Conservation (phyloP, 805 yeast genomes). For the Priceomyces fermenticarens region DNA sequence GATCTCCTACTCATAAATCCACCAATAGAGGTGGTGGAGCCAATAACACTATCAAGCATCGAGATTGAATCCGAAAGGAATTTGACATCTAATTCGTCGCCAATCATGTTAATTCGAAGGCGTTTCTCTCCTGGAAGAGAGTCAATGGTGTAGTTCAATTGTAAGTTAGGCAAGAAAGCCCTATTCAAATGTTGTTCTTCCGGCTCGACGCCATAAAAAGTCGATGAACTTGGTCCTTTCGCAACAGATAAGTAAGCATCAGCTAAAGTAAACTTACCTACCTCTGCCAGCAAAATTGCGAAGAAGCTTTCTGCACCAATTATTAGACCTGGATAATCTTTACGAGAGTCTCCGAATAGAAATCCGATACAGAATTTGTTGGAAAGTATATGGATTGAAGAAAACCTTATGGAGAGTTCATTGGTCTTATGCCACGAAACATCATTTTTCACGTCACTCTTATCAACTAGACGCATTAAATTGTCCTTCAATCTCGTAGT, state of each 20-base stretch:
- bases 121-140: constrained; percentile 28
- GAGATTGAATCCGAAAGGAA: constrained; percentile 55
- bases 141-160: constrained; percentile 45
- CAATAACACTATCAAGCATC: constrained; percentile 50
- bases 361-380: constrained; percentile 76
- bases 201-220: constrained; percentile 45
- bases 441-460: not conserved
- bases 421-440: not conserved
- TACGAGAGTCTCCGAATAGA: constrained; percentile 52
- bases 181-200: constrained; percentile 52
- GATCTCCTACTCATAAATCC: constrained; percentile 23
- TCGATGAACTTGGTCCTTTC: constrained; percentile 50
- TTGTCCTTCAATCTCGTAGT: not conserved
- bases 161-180: constrained; percentile 68
- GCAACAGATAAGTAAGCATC: constrained; percentile 75
- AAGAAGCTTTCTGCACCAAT: constrained; percentile 74
- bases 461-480: not conserved
- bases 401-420: constrained; percentile 20
- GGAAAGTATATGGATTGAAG: constrained; percentile 56
- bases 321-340: constrained; percentile 66
- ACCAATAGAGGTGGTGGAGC: constrained; percentile 46
- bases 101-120: constrained; percentile 52
- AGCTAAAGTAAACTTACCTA: constrained; percentile 66
- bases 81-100: constrained; percentile 68
- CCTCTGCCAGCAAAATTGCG: constrained; percentile 55